These are phyloP conservation scores for Pseudogymnoascus sp. DNA, from an alignment of 2,329 filamentous ascomycete genomes.

Conservation along the genomic window DNA sequence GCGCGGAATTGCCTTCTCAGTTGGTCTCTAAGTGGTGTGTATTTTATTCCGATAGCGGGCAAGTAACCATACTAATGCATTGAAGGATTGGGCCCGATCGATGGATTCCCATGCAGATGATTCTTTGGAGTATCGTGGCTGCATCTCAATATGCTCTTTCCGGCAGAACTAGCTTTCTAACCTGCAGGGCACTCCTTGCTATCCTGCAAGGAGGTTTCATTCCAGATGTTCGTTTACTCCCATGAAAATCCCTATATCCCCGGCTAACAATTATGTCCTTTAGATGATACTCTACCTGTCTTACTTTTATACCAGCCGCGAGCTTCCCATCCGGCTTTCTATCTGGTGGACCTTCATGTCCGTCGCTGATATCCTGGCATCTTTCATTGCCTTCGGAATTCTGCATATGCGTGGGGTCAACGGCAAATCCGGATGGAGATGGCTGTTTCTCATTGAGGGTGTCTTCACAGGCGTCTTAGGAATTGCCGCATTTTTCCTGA, in stretches of 20 bases:
- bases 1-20: constrained; percentile 52
- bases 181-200: constrained; percentile 20
- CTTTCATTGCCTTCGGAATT: constrained; percentile 22
- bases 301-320: constrained; percentile 24
- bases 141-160: constrained; percentile 37
- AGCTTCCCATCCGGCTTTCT: constrained; percentile 21
- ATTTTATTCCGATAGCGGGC: too few relatives aligned
- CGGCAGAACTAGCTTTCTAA: constrained; percentile 29
- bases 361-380: constrained; percentile 19
- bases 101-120: constrained; percentile 44
- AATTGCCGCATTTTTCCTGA: constrained; percentile 18
- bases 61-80: constrained; percentile 50
- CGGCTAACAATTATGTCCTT: constrained; percentile 30
- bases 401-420: constrained; percentile 19
- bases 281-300: constrained; percentile 25
- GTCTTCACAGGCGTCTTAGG: constrained; percentile 22
- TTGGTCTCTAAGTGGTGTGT: constrained; percentile 37
- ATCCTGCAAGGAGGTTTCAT: constrained; percentile 25
- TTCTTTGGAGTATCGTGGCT: constrained; percentile 47
- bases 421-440: constrained; percentile 29
- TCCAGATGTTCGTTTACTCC: constrained; percentile 38
- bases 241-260: constrained; percentile 43
- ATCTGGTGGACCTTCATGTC: constrained; percentile 22
- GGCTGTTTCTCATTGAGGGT: constrained; percentile 29
- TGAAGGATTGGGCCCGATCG: constrained; percentile 44